Percentiles rank a stretch among this genome's conserved stretches.
These are phyloP conservation scores for Rugosomyces carneus DNA, from an alignment of 1,284 basidiomycete genomes.

Conservation along the genomic window DNA sequence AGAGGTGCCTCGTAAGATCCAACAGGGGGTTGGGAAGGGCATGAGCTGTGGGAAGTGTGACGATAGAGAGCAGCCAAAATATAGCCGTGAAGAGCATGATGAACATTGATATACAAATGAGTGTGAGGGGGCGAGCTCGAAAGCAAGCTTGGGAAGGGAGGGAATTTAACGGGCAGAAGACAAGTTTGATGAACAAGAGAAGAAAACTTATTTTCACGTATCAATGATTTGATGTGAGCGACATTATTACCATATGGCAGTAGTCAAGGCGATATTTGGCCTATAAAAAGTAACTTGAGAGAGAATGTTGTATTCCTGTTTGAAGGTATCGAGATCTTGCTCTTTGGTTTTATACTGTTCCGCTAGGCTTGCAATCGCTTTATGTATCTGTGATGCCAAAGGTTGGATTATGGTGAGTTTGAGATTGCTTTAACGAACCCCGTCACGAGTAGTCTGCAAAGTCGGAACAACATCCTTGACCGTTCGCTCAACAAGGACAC, in stretches of 20 bases:
- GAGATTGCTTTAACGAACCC: slow-evolving; percentile 43
- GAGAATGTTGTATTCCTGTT: slow-evolving; percentile 78
- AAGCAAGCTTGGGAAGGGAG: slow-evolving; percentile 17
- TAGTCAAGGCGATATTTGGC: background rate
- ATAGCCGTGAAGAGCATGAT: slow-evolving; percentile 20
- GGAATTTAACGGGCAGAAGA: slow-evolving; percentile 1
- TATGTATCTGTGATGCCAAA: slow-evolving; percentile 56
- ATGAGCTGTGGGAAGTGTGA: slow-evolving; percentile 6
- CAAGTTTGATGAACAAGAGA: slow-evolving; percentile 3
- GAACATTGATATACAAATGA: slow-evolving; percentile 19
- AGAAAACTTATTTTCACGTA: slow-evolving; percentile 3
- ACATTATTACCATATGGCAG: background rate
- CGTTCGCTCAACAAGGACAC: slow-evolving; percentile 92
- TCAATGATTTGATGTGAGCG: background rate
- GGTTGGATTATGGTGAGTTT: slow-evolving; percentile 14
- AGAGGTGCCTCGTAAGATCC: slow-evolving; percentile 17
- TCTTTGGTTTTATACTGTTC: slow-evolving; percentile 88
- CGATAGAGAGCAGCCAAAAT: slow-evolving; percentile 16
- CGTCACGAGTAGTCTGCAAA: slow-evolving; percentile 78
- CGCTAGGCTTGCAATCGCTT: slow-evolving; percentile 68
- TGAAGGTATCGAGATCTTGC: slow-evolving; percentile 78
- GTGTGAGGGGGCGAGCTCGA: slow-evolving; percentile 23
- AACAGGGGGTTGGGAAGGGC: slow-evolving; percentile 8
- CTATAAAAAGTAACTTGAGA: background rate
- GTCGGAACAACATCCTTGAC: slow-evolving; percentile 94